Base-by-base conservation (phyloP, 495 filamentous ascomycete species). In the Rostrohypoxylon terebratum region DNA sequence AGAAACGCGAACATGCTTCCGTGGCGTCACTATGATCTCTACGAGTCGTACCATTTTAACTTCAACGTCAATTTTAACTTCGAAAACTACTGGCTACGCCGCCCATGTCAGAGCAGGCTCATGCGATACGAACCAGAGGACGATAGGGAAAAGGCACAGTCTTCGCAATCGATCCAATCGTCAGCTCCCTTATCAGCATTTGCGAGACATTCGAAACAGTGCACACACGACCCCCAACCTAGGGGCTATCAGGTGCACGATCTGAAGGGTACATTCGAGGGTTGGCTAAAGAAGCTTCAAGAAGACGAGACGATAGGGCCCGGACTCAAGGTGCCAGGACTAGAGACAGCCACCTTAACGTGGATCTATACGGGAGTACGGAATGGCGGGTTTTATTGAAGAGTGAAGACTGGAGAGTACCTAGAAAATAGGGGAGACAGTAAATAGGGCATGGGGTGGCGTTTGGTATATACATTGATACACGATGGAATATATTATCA, bases 41-140 rank as follows among this genome's bases (percentile, higher is more conserved):
- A 82, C 77, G 81, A 85, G 64, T 78, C 83, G n/a, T 85, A 85
- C 72, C 78, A 82, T 57, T 84, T 82, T 74, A 83, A 82, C 63
- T 84, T 83, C 63, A 82, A 84, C 73, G 80, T 85, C 53, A 81
- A 83, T 54, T 77, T 80, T 59, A 85, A 83, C 77, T 80, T 85
- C 70, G 83, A 84, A 67, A 78, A 83, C 50, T 77, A 81, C 44
- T 75, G 71, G 71, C 71, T 80, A 25, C 81, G 81, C 13, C 78
- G 81, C 1, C 83, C 82, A 14, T 81, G 81, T 68, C 77, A 81
- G 63, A 83, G 82, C 66, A 78, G 80, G 66, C 73, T 85, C 18
- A 74, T 81, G 4, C 76, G 79, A 62, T 83, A 83, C 74, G 82
- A 83, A 14, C 76, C 82, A 11, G 78, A 81, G 38, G 75, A 78